phyloP scores from a whole-genome alignment of 2,329 filamentous ascomycete species.

The Chrysoporthe austroafricana region DNA sequence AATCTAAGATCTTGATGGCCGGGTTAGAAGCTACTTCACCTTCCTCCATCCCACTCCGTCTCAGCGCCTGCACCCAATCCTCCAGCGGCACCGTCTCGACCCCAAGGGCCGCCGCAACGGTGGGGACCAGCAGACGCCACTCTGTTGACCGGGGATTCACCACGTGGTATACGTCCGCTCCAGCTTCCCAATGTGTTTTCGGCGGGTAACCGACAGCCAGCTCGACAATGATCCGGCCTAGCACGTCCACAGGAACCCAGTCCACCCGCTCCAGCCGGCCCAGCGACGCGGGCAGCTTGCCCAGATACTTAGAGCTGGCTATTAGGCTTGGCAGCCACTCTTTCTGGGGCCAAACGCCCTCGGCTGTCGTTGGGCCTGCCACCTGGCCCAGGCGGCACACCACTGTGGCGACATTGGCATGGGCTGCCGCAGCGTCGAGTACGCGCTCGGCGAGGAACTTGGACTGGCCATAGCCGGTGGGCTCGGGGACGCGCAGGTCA shows the following conservation, averaged over 20 bases:
- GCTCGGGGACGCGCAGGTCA: not conserved
- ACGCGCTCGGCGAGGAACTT: not conserved
- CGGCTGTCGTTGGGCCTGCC: slow-evolving; percentile 41
- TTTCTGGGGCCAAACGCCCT: slow-evolving; percentile 56
- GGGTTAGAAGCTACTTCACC: slow-evolving; percentile 33
- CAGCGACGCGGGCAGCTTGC: slow-evolving; percentile 49
- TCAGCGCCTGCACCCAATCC: slow-evolving; percentile 52
- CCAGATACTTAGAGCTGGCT: slow-evolving; percentile 52
- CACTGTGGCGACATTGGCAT: slow-evolving; percentile 43
- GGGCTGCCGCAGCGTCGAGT: slow-evolving; percentile 39
- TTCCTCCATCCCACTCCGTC: slow-evolving; percentile 43
- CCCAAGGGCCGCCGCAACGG: slow-evolving; percentile 47
- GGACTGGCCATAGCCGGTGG: not conserved
- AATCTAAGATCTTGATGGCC: slow-evolving; percentile 26
- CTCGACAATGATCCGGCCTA: slow-evolving; percentile 53
- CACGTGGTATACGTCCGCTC: slow-evolving; percentile 45
- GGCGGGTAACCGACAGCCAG: slow-evolving; percentile 42
- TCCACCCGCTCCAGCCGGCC: slow-evolving; percentile 51
- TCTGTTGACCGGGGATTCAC: slow-evolving; percentile 48
- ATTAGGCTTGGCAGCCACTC: slow-evolving; percentile 60
- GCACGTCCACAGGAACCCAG: slow-evolving; percentile 57
- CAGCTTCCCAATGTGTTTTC: slow-evolving; percentile 38
- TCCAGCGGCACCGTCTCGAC: slow-evolving; percentile 43
- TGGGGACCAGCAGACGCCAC: slow-evolving; percentile 47
- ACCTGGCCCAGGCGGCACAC: slow-evolving; percentile 53